A percentile compares a stretch with the other conserved stretches of the same genome.
phyloP scores from a whole-genome alignment of 495 filamentous ascomycete species.

The Trichoderma orchidacearum region DNA sequence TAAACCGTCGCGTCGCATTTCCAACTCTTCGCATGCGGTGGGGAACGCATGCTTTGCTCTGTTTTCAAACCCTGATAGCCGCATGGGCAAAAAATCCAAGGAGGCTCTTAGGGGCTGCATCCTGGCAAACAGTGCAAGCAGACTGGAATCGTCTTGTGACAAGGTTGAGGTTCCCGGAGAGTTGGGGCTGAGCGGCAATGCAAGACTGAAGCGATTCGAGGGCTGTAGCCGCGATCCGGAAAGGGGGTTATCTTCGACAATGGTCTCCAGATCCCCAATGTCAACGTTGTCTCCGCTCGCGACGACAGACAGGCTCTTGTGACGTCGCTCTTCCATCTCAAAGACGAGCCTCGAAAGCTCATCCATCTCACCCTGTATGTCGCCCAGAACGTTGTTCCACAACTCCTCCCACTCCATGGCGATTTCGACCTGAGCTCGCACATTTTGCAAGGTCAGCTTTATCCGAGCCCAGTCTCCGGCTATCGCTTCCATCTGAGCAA shows the following conservation, averaged over 20 bases:
- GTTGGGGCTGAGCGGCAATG: constrained; percentile 38
- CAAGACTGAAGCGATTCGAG: constrained; percentile 53
- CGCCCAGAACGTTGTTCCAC: constrained; percentile 84
- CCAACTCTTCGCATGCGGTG: constrained; percentile 78
- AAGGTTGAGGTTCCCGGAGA: constrained; percentile 44
- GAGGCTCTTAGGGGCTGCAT: constrained; percentile 92
- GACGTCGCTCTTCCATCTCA: constrained; percentile 90
- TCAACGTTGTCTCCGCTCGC: constrained; percentile 51
- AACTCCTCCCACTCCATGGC: constrained; percentile 99
- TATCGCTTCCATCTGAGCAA: constrained; percentile 77
- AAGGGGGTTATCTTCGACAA: constrained; percentile 75
- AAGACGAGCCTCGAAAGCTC: constrained; percentile 72
- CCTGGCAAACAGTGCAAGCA: constrained; percentile 79
- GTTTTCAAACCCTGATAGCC: constrained; percentile 67
- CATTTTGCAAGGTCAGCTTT: constrained; percentile 52
- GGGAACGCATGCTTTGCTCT: constrained; percentile 69
- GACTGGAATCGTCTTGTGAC: constrained; percentile 62
- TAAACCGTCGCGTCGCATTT: constrained; percentile 50
- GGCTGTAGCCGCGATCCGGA: constrained; percentile 26
- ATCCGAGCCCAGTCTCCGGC: constrained; percentile 75
- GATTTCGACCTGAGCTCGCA: constrained; percentile 84
- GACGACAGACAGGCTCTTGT: constrained; percentile 53
- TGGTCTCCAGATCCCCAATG: constrained; percentile 82
- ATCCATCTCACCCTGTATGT: constrained; percentile 85
- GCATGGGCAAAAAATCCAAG: constrained; percentile 94